A percentile compares a stretch with the other conserved stretches of the same genome.
These are phyloP conservation scores for Ceratocystis eucalypticola DNA, from an alignment of 2,329 filamentous ascomycete genomes.

Conservation along the genomic window DNA sequence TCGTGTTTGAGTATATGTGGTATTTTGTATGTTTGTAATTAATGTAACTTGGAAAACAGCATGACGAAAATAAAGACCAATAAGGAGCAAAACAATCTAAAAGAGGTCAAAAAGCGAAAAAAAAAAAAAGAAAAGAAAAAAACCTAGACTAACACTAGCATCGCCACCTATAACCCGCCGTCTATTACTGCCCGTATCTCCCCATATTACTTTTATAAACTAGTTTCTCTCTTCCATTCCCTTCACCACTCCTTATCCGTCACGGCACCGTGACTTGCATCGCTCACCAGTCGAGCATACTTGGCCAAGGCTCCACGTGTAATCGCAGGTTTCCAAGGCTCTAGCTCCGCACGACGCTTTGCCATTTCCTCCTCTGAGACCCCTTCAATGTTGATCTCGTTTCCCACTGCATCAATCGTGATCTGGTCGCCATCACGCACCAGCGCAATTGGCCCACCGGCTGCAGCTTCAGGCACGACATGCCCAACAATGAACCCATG, in stretches of 20 bases:
- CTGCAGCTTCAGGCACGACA: slow-evolving; percentile 78
- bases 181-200: not conserved
- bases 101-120: not conserved
- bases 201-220: not conserved
- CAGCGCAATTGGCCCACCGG: slow-evolving; percentile 75
- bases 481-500: slow-evolving; percentile 93
- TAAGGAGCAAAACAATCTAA: not conserved
- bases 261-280: slow-evolving; percentile 83
- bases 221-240: not conserved
- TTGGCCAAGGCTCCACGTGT: slow-evolving; percentile 79
- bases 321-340: slow-evolving; percentile 54
- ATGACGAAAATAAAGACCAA: too few relatives aligned
- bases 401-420: slow-evolving; percentile 72
- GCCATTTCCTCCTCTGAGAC: slow-evolving; percentile 58
- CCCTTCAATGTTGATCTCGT: slow-evolving; percentile 53
- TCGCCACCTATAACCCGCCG: not conserved
- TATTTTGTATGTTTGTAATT: slow-evolving; percentile 1
- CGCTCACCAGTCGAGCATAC: slow-evolving; percentile 75
- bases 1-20: not conserved
- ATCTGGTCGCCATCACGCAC: slow-evolving; percentile 69
- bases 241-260: slow-evolving; percentile 44
- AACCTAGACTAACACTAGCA: not conserved
- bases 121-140: not conserved
- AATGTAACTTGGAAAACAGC: not conserved
- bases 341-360: slow-evolving; percentile 52